These are phyloP conservation scores for Magnolia changhungtana DNA, from an alignment of 164 flowering plant genomes.

Conservation along the genomic window DNA sequence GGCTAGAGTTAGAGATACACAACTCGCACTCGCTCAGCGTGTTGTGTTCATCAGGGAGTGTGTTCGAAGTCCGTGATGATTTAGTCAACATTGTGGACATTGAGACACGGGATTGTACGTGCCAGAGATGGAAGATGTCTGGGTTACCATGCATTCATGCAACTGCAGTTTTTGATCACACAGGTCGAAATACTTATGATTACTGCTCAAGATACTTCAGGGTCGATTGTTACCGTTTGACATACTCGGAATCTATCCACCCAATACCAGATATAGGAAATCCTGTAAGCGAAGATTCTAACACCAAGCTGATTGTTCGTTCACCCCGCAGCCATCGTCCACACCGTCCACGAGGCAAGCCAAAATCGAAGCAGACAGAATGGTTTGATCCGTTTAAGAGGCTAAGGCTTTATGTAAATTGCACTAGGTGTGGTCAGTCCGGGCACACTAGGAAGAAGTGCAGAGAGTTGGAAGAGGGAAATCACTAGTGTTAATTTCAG, in stretches of 20 bases:
- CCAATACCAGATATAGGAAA: slow-evolving; percentile 28
- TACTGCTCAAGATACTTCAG: slow-evolving; percentile 49
- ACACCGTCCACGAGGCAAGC: slow-evolving; percentile 9
- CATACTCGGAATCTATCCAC: slow-evolving; percentile 47
- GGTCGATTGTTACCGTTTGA: slow-evolving; percentile 29
- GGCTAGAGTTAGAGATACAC: slow-evolving; percentile 31
- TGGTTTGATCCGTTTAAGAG: slow-evolving; percentile 2
- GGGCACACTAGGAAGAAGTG: slow-evolving; percentile 66
- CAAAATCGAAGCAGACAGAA: slow-evolving; percentile 27
- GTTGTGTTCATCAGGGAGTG: slow-evolving; percentile 40
- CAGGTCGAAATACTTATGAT: slow-evolving; percentile 35
- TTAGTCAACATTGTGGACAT: slow-evolving; percentile 37
- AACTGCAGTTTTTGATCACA: slow-evolving; percentile 48
- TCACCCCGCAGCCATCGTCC: slow-evolving; percentile 17
- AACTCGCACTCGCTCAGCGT: slow-evolving; percentile 41
- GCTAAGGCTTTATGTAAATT: slow-evolving; percentile 30
- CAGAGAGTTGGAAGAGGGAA: slow-evolving; percentile 24
- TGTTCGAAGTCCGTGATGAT: slow-evolving; percentile 55
- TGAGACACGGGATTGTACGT: slow-evolving; percentile 44
- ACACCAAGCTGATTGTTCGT: slow-evolving; percentile 32
- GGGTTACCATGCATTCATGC: slow-evolving; percentile 72
- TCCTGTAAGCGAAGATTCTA: slow-evolving; percentile 18
- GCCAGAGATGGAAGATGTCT: slow-evolving; percentile 45
- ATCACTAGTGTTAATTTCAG: not conserved
- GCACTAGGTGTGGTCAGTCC: slow-evolving; percentile 48